Evolutionary conservation across 2,329 filamentous ascomycete genomes (phyloP).

Genomic region (Canariomyces notabilis): DNA sequence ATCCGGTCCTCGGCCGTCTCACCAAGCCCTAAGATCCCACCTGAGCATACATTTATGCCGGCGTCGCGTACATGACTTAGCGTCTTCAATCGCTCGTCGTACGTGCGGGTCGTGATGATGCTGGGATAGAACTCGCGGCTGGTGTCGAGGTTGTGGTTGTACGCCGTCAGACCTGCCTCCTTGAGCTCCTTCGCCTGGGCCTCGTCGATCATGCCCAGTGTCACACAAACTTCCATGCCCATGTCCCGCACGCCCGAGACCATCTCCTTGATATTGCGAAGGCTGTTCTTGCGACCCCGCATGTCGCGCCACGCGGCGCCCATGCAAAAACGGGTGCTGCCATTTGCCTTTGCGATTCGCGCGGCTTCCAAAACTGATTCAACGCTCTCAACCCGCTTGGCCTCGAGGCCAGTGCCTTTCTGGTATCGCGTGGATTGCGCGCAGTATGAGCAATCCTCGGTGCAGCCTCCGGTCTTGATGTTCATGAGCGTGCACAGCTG

Average conservation of each 20-base stretch:
- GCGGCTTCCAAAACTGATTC: slow-evolving; percentile 77
- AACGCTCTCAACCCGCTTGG: slow-evolving; percentile 73
- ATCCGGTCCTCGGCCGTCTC: slow-evolving; percentile 75
- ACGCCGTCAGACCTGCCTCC: slow-evolving; percentile 78
- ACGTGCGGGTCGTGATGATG: slow-evolving; percentile 78
- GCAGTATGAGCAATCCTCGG: slow-evolving; percentile 90
- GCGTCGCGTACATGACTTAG: slow-evolving; percentile 76
- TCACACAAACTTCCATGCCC: slow-evolving; percentile 92
- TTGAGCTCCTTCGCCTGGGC: slow-evolving; percentile 78
- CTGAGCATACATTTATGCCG: slow-evolving; percentile 85
- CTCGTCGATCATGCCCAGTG: slow-evolving; percentile 83
- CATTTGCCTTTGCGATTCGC: slow-evolving; percentile 71
- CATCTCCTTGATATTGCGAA: slow-evolving; percentile 84
- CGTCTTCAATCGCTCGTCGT: slow-evolving; percentile 81
- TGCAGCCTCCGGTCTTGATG: slow-evolving; percentile 91
- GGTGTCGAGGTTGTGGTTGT: slow-evolving; percentile 93
- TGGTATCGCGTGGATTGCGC: slow-evolving; percentile 79
- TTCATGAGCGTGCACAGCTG: slow-evolving; percentile 95
- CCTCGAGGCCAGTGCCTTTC: slow-evolving; percentile 71
- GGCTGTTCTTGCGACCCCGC: slow-evolving; percentile 77
- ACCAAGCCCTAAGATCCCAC: slow-evolving; percentile 80
- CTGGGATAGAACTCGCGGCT: slow-evolving; percentile 82
- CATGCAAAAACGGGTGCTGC: slow-evolving; percentile 92
- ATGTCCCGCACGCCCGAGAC: slow-evolving; percentile 72
- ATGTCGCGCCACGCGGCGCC: slow-evolving; percentile 92